Evolutionary conservation across 2,329 filamentous ascomycete species (phyloP).

Genomic region (Aspergillus neoniger): DNA sequence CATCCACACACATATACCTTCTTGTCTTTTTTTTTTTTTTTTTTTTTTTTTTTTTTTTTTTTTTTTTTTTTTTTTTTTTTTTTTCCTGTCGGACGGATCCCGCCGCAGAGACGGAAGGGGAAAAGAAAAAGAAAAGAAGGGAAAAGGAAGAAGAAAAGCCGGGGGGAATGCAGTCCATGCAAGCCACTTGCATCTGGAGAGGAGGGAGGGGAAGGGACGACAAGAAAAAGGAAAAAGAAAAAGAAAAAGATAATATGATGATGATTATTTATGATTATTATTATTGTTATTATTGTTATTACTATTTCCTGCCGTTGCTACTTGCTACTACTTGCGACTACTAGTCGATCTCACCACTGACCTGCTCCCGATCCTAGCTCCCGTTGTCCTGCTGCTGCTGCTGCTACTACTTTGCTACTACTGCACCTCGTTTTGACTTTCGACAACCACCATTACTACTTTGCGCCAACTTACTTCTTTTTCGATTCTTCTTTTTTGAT

Average conservation of each 20-base stretch:
- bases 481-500: no score
- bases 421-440: not conserved
- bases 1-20: no score
- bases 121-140: not conserved
- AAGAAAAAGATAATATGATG: no score
- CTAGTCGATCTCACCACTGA: conserved; percentile 2
- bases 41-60: no score
- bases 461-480: no score
- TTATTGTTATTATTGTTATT: no score
- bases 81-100: not conserved
- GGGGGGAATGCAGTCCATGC: not conserved
- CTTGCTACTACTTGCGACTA: not conserved
- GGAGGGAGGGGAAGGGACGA: no score
- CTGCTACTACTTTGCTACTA: not conserved
- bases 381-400: conserved; percentile 5
- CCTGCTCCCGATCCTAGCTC: conserved; percentile 3
- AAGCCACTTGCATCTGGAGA: not conserved
- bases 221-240: no score
- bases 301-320: not conserved
- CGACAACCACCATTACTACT: no score
- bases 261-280: no score
- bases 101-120: not conserved
- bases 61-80: no score
- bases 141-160: not conserved
- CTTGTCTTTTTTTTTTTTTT: no score